A percentile compares a stretch with the other conserved stretches of the same genome.
These are phyloP conservation scores for Exserohilum turcica DNA, from an alignment of 2,329 filamentous ascomycete species.

Conservation along the genomic window DNA sequence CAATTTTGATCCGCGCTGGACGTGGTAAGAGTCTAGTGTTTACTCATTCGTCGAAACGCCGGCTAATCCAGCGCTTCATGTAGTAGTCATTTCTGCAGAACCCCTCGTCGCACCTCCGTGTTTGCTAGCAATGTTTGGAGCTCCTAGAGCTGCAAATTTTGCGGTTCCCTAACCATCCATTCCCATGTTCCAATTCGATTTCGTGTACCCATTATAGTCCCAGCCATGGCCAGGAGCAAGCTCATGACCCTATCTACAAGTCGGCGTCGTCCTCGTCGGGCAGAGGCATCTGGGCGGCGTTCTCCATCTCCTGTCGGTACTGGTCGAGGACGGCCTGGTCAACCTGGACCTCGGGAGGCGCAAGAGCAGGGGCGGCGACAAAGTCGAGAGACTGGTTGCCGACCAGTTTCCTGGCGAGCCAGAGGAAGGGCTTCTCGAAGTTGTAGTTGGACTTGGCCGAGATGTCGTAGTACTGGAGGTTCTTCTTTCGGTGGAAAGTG, in stretches of 20 bases:
- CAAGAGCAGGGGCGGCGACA: conserved; percentile 91
- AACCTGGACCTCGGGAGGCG: conserved; percentile 88
- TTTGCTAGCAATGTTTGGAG: conserved; percentile 37
- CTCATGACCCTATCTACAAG: conserved; percentile 52
- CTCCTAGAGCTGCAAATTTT: conserved; percentile 26
- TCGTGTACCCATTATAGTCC: conserved; percentile 39
- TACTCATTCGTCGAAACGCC: conserved; percentile 38
- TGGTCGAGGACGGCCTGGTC: conserved; percentile 79
- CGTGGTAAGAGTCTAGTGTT: conserved; percentile 31
- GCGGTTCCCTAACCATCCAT: conserved; percentile 15
- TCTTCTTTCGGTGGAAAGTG: conserved; percentile 99
- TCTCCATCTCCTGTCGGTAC: conserved; percentile 88
- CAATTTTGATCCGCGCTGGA: background rate
- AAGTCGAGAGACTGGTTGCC: conserved; percentile 93
- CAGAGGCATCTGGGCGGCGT: conserved; percentile 80
- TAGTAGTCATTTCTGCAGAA: conserved; percentile 28
- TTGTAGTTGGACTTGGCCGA: conserved; percentile 99
- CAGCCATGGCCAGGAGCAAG: conserved; percentile 22
- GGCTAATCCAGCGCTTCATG: conserved; percentile 41
- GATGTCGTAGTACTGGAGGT: conserved; percentile 99
- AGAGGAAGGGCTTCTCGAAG: conserved; percentile 99
- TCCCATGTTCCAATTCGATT: conserved; percentile 33
- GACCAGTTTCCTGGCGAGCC: conserved; percentile 97
- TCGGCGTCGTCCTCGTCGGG: conserved; percentile 89
- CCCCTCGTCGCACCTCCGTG: conserved; percentile 28